Evolutionary conservation across 306 rosid genomes (phyloP).

Genomic region (Bauhinia variegata): DNA sequence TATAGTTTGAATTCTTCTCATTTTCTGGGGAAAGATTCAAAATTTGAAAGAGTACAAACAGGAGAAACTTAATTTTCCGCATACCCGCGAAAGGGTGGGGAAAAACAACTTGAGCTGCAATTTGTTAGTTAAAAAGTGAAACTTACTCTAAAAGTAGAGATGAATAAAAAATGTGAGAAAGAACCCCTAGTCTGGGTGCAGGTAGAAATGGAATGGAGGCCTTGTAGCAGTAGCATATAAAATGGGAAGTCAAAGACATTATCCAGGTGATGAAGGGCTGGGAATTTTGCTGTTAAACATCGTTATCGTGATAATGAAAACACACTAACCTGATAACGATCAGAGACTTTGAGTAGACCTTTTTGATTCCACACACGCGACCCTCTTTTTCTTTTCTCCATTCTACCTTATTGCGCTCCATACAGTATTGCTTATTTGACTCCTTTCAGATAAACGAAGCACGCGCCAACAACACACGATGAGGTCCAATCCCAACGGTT

Average conservation of each 20-base stretch:
- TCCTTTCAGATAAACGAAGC: not conserved
- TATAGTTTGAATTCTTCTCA: no score
- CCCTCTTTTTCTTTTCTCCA: not conserved
- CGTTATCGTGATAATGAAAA: constrained; percentile 15
- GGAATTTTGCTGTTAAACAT: constrained; percentile 38
- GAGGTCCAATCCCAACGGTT: no score
- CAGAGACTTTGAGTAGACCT: no score
- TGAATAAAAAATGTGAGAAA: constrained; percentile 25
- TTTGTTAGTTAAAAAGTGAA: not conserved
- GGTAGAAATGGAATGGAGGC: no score
- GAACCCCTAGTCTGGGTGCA: not conserved
- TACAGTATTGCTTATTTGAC: no score
- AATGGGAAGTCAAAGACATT: constrained; percentile 35
- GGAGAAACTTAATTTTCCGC: no score
- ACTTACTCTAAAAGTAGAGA: constrained; percentile 33
- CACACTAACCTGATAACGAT: not conserved
- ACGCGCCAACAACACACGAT: not conserved
- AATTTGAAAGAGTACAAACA: no score
- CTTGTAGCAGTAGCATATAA: not conserved
- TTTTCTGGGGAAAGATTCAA: no score
- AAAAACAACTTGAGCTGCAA: constrained; percentile 6
- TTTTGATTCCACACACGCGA: not conserved
- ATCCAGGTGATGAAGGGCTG: constrained; percentile 24
- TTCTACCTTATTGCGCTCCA: not conserved
- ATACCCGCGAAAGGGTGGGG: no score